These are phyloP conservation scores for Debaryomycetaceae sp. DNA, from an alignment of 1,139 yeast species.

Conservation along the genomic window DNA sequence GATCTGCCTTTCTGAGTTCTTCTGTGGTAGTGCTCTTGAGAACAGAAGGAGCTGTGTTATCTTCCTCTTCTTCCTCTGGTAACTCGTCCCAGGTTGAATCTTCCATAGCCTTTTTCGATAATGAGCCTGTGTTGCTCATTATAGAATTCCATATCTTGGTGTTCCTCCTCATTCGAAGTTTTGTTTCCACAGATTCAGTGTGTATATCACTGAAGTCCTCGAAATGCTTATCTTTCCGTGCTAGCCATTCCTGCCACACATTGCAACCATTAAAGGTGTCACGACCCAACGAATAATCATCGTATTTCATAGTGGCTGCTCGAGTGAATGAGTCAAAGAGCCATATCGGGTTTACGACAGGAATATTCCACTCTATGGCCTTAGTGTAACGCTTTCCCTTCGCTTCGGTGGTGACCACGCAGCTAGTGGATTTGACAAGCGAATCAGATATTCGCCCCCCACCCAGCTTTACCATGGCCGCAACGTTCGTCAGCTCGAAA, in stretches of 20 bases:
- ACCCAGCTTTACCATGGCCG: conserved; percentile 37
- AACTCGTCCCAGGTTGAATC: conserved; percentile 32
- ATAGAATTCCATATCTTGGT: conserved; percentile 48
- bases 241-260: conserved; percentile 41
- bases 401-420: conserved; percentile 51
- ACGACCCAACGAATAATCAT: conserved; percentile 33
- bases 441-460: conserved; percentile 64
- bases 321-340: conserved; percentile 59
- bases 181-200: background rate
- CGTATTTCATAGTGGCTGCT: conserved; percentile 53
- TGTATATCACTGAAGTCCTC: conserved; percentile 11
- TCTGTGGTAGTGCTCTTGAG: background rate
- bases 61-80: conserved; percentile 9
- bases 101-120: conserved; percentile 11
- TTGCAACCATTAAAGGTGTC: conserved; percentile 48
- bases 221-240: conserved; percentile 1
- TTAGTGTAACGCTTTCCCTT: conserved; percentile 60
- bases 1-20: conserved; percentile 5
- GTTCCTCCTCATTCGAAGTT: conserved; percentile 3
- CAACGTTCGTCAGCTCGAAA: conserved; percentile 17
- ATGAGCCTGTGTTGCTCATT: conserved; percentile 33
- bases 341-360: conserved; percentile 76
- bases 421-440: conserved; percentile 47
- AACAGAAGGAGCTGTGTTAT: background rate
- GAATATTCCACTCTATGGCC: conserved; percentile 66